Evolutionary conservation across 805 yeast genomes (phyloP).

Genomic region (Saccharomycopsis oosterbeekiorum): DNA sequence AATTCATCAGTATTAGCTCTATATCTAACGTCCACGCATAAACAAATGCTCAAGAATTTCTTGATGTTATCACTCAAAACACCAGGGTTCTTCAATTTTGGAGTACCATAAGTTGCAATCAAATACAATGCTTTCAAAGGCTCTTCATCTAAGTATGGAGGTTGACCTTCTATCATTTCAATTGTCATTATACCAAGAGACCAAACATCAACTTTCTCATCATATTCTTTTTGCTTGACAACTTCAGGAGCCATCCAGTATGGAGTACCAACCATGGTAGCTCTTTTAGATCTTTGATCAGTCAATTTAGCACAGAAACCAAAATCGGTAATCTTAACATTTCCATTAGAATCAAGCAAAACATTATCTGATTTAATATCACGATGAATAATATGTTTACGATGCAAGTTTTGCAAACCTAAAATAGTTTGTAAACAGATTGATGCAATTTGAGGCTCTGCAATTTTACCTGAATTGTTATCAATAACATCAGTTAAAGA

Average conservation of each 20-base stretch:
- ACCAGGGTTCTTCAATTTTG: slow-evolving; percentile 83
- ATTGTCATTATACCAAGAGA: slow-evolving; percentile 95
- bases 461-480: slow-evolving; percentile 59
- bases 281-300: slow-evolving; percentile 74
- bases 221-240: slow-evolving; percentile 88
- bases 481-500: slow-evolving; percentile 93
- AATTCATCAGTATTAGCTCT: slow-evolving; percentile 88
- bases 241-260: slow-evolving; percentile 99
- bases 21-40: slow-evolving; percentile 87
- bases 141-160: slow-evolving; percentile 93
- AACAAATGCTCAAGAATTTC: slow-evolving; percentile 79
- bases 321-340: slow-evolving; percentile 91
- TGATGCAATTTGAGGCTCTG: slow-evolving; percentile 84
- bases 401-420: slow-evolving; percentile 87
- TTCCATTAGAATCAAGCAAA: slow-evolving; percentile 67
- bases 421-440: slow-evolving; percentile 84
- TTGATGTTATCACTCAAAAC: slow-evolving; percentile 66
- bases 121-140: slow-evolving; percentile 89
- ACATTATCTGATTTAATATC: slow-evolving; percentile 97
- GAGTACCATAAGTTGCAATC: slow-evolving; percentile 96
- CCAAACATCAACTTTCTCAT: slow-evolving; percentile 97
- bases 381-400: slow-evolving; percentile 87
- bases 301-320: slow-evolving; percentile 94
- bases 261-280: slow-evolving; percentile 99
- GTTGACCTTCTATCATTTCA: slow-evolving; percentile 99